Percentiles rank a stretch among this genome's conserved stretches.
phyloP scores from a whole-genome alignment of 371 early-diverging fungal genomes.

The Lichtheimia corymbifera region DNA sequence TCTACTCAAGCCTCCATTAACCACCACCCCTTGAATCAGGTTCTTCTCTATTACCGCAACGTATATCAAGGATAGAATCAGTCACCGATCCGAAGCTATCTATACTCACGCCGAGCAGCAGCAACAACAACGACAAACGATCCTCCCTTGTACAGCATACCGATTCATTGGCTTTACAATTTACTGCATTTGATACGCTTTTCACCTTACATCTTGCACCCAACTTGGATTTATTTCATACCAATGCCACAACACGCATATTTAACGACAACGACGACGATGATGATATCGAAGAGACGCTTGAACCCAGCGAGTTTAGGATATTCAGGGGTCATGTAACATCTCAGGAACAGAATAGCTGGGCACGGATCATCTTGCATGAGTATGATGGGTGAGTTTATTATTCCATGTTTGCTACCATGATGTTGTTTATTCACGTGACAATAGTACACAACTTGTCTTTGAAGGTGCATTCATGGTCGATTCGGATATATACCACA shows the following conservation, averaged over 20 bases:
- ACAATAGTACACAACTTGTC: slow-evolving; percentile 28
- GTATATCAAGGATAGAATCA: slow-evolving; percentile 14
- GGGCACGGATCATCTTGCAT: slow-evolving; percentile 69
- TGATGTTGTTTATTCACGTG: not conserved
- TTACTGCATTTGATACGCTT: slow-evolving; percentile 66
- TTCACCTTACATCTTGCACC: slow-evolving; percentile 73
- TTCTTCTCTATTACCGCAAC: slow-evolving; percentile 6
- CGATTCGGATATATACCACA: slow-evolving; percentile 59
- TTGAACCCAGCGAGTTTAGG: slow-evolving; percentile 44
- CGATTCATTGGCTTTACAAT: slow-evolving; percentile 55
- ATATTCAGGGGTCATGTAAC: slow-evolving; percentile 63
- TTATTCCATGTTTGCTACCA: not conserved
- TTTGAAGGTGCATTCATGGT: slow-evolving; percentile 68
- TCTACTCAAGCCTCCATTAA: too few species aligned
- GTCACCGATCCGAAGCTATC: slow-evolving; percentile 5
- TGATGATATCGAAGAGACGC: slow-evolving; percentile 5
- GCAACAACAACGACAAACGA: not conserved
- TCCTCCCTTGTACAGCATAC: slow-evolving; percentile 24
- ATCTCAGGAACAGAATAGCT: slow-evolving; percentile 22
- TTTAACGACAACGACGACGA: slow-evolving; percentile 1
- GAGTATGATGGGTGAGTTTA: slow-evolving; percentile 34
- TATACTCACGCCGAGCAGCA: not conserved
- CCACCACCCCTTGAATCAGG: not conserved
- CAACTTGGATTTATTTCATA: slow-evolving; percentile 74
- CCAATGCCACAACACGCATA: slow-evolving; percentile 45